phyloP scores from a whole-genome alignment of 352 stramenopile species.

The Halophytophthora batemanensis region DNA sequence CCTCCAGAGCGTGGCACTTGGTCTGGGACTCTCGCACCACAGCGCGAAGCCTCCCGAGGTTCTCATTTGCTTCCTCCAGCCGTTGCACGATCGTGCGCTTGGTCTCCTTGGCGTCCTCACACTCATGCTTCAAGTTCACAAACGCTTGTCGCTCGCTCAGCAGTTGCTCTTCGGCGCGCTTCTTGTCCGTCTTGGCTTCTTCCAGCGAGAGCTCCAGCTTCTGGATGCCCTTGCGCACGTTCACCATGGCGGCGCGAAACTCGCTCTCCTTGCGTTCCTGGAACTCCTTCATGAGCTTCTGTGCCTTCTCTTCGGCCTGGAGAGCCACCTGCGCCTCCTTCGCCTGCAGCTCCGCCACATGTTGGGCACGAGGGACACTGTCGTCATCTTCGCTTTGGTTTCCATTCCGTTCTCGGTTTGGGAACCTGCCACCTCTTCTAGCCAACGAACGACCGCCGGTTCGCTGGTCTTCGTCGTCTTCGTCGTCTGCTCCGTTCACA shows the following conservation, averaged over 20 bases:
- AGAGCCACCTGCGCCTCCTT: constrained; percentile 52
- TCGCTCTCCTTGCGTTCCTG: constrained; percentile 64
- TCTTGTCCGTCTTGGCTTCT: constrained; percentile 43
- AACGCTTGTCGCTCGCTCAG: constrained; percentile 49
- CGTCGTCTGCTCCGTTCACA: constrained; percentile 35
- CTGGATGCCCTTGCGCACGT: constrained; percentile 67
- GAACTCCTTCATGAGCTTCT: constrained; percentile 57
- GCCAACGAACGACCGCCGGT: constrained; percentile 10
- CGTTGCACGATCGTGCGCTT: constrained; percentile 48
- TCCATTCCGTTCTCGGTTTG: constrained; percentile 9
- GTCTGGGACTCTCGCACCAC: constrained; percentile 43
- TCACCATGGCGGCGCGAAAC: constrained; percentile 66
- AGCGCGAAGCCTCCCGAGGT: constrained; percentile 52
- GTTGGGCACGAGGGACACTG: constrained; percentile 44
- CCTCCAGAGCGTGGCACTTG: constrained; percentile 30
- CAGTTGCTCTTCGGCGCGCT: constrained; percentile 49
- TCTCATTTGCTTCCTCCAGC: constrained; percentile 68
- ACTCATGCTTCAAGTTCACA: constrained; percentile 48
- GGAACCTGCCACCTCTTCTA: constrained; percentile 26
- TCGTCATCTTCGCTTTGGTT: constrained; percentile 17
- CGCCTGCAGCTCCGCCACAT: constrained; percentile 51
- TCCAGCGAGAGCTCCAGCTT: constrained; percentile 59
- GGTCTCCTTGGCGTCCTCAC: constrained; percentile 42
- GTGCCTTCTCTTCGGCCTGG: constrained; percentile 43
- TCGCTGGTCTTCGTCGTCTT: constrained; percentile 16